phyloP scores from a whole-genome alignment of 495 filamentous ascomycete species.

The Hypoxylon fragiforme region DNA sequence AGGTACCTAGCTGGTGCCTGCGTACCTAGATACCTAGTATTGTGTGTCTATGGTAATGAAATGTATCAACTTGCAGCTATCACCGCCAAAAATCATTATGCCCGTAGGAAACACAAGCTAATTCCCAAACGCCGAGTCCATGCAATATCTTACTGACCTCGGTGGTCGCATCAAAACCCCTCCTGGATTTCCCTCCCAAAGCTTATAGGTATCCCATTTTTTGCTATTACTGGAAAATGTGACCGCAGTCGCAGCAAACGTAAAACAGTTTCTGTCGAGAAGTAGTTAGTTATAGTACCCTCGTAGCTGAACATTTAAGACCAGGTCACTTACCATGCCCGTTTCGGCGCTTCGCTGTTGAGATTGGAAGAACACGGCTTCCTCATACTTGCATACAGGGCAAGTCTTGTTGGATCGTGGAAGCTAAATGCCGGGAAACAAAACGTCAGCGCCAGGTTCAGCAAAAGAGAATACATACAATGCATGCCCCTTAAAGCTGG shows the following conservation, averaged over 20 bases:
- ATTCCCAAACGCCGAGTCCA: constrained; percentile 35
- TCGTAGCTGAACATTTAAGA: not conserved
- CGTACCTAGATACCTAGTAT: too few species aligned
- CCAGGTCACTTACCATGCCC: constrained; percentile 84
- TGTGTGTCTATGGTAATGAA: constrained; percentile 7
- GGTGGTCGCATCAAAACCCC: constrained; percentile 21
- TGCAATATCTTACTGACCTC: constrained; percentile 24
- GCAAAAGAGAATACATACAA: constrained; percentile 21
- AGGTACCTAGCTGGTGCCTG: too few species aligned
- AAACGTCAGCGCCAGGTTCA: constrained; percentile 54
- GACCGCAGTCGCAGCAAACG: constrained; percentile 90
- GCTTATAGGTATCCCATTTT: too few species aligned
- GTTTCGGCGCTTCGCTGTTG: constrained; percentile 95
- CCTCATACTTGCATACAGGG: constrained; percentile 77
- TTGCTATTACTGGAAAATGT: constrained; percentile 73
- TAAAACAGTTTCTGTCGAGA: constrained; percentile 86
- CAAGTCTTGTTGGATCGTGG: constrained; percentile 82
- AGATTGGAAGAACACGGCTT: constrained; percentile 97
- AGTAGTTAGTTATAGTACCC: constrained; percentile 33
- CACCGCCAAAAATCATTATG: too few species aligned
- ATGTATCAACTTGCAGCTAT: constrained; percentile 4
- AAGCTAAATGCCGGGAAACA: constrained; percentile 62
- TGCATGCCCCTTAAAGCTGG: constrained; percentile 19
- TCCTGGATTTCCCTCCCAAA: too few species aligned
- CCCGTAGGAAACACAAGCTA: too few species aligned